These are phyloP conservation scores for Sporothrix pallida DNA, from an alignment of 2,329 filamentous ascomycete genomes.

Conservation along the genomic window DNA sequence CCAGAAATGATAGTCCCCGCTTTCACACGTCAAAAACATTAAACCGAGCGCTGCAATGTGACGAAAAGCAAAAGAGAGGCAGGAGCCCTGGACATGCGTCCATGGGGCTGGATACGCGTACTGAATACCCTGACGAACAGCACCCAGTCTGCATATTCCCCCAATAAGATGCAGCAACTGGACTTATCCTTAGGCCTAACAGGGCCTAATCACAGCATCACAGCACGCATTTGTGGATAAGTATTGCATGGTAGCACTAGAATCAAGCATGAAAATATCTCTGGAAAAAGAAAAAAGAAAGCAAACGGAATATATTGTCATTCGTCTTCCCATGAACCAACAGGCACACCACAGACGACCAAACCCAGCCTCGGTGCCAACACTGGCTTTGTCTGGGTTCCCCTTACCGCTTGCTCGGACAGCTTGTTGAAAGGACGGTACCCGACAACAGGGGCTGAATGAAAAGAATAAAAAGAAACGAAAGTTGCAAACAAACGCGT, in stretches of 20 bases:
- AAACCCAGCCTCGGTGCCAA: not conserved
- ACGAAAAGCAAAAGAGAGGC: not conserved
- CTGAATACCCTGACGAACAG: not conserved
- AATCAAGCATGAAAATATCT: not conserved
- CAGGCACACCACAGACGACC: not conserved
- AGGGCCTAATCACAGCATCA: not conserved
- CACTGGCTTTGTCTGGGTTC: not conserved
- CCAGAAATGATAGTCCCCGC: conserved; percentile 15
- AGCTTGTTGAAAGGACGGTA: not conserved
- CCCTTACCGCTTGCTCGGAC: not conserved
- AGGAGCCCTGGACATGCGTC: not conserved
- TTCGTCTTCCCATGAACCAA: not conserved
- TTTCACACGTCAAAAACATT: conserved; percentile 1
- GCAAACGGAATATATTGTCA: not conserved
- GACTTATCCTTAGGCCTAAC: not conserved
- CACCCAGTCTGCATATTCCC: conserved; percentile 6
- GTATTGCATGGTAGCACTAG: not conserved
- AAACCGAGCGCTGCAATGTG: not conserved
- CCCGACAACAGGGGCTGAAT: not conserved
- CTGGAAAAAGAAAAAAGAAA: conserved; percentile 14
- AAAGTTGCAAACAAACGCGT: too few relatives aligned
- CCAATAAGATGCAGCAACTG: not conserved
- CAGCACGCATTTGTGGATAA: not conserved
- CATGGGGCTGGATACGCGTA: not conserved
- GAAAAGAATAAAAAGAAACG: not conserved